Conservation (phyloP, 1,284 basidiomycete genomes). For the Uromyces viciae-fabae region DNA sequence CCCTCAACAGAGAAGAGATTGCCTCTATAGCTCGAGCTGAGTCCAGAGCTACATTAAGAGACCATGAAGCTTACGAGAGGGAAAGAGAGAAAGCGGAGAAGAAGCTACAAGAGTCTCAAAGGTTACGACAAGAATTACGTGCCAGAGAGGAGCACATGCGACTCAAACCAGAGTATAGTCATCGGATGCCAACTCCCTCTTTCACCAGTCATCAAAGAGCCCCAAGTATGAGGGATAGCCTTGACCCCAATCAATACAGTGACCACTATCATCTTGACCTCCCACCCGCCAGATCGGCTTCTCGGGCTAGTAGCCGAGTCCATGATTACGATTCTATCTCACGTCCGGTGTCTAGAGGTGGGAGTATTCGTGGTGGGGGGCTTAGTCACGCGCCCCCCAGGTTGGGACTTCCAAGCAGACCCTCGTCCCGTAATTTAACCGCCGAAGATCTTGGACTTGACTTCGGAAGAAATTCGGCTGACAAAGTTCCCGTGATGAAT, state of each 20-base stretch:
- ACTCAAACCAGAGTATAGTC: constrained; percentile 3
- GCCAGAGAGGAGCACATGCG: constrained; percentile 15
- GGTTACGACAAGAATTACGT: constrained; percentile 26
- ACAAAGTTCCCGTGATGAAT: background rate
- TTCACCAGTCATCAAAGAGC: constrained; percentile 24
- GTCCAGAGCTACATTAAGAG: constrained; percentile 19
- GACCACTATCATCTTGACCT: constrained; percentile 15
- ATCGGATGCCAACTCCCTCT: constrained; percentile 31
- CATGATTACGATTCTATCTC: constrained; percentile 25
- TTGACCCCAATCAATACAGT: constrained; percentile 15
- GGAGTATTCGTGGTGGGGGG: constrained; percentile 21
- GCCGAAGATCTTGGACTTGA: constrained; percentile 36
- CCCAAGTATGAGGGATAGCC: constrained; percentile 29
- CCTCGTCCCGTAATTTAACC: constrained; percentile 39
- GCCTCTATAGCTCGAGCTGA: constrained; percentile 22
- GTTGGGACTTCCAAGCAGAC: constrained; percentile 31
- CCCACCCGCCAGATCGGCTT: background rate
- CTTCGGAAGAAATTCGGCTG: background rate
- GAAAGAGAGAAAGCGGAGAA: constrained; percentile 3
- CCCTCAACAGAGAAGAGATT: background rate
- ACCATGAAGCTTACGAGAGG: constrained; percentile 13
- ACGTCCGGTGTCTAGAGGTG: constrained; percentile 28
- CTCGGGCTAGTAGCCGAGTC: constrained; percentile 16
- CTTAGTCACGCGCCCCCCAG: constrained; percentile 4
- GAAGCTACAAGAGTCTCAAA: background rate